phyloP scores from a whole-genome alignment of 192 early-diverging fungal species.

The Haplosporangium gracile region DNA sequence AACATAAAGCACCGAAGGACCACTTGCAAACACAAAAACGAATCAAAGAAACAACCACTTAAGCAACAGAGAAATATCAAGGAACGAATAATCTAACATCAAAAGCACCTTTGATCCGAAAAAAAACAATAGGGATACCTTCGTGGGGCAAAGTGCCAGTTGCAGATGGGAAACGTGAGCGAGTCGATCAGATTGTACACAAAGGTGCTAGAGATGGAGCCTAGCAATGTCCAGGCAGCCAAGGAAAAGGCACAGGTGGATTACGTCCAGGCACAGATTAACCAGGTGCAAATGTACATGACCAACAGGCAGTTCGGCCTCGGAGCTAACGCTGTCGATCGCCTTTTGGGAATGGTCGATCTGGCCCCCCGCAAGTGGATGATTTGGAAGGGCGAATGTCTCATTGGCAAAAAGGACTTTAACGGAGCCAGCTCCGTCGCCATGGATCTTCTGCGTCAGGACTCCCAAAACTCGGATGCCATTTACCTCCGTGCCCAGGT shows the following conservation, averaged over 20 bases:
- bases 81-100: no score
- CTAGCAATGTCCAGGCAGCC: conserved; percentile 52
- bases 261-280: conserved; percentile 61
- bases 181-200: conserved; percentile 67
- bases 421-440: conserved; percentile 72
- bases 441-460: conserved; percentile 70
- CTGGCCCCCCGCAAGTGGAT: conserved; percentile 71
- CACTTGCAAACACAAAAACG: no score
- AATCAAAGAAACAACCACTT: no score
- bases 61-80: no score
- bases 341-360: conserved; percentile 58
- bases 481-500: conserved; percentile 75
- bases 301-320: conserved; percentile 61
- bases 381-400: conserved; percentile 73
- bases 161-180: conserved; percentile 76
- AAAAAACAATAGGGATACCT: conserved; percentile 50
- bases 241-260: conserved; percentile 58
- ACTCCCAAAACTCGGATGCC: conserved; percentile 79
- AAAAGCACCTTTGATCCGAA: no score
- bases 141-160: conserved; percentile 79
- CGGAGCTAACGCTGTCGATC: conserved; percentile 60
- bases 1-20: no score
- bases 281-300: conserved; percentile 61
- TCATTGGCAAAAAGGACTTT: conserved; percentile 72
- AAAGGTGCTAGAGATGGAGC: conserved; percentile 57